These are phyloP conservation scores for Echites panduratus DNA, from an alignment of 257 asterid species.

Conservation along the genomic window DNA sequence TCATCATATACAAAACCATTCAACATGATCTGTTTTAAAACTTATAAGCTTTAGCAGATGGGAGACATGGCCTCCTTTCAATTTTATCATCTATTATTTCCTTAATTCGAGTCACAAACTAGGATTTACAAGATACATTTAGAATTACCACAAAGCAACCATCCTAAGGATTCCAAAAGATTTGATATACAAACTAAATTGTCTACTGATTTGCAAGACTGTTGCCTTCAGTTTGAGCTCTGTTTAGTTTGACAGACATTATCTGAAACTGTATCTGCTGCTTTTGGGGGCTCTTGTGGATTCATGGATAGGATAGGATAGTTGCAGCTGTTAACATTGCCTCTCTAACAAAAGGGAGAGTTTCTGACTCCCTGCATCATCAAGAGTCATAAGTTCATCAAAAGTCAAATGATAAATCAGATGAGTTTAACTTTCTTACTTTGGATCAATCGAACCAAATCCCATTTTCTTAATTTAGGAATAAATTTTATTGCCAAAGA, in stretches of 20 bases:
- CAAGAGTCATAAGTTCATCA: not conserved
- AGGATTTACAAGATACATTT: not conserved
- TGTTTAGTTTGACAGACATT: not conserved
- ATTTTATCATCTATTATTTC: not conserved
- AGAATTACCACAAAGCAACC: not conserved
- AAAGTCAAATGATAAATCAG: conserved; percentile 3
- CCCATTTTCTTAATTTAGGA: too few species aligned
- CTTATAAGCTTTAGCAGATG: not conserved
- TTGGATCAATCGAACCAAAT: not conserved
- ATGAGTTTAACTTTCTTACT: not conserved
- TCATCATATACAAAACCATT: not conserved
- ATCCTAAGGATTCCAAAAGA: not conserved
- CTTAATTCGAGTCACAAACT: not conserved
- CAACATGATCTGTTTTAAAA: not conserved
- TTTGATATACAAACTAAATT: not conserved
- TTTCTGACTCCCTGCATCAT: conserved; percentile 48
- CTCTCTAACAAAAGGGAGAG: conserved; percentile 42
- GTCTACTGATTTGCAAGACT: not conserved
- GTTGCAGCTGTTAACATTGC: conserved; percentile 69
- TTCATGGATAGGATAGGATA: conserved; percentile 49
- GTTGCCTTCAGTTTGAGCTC: not conserved
- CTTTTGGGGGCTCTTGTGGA: conserved; percentile 19
- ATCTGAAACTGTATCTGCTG: not conserved
- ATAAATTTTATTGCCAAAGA: not conserved
- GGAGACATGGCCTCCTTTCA: not conserved